Base-by-base conservation (phyloP, 139 green algal species). In the Mychonastes homosphaera region DNA sequence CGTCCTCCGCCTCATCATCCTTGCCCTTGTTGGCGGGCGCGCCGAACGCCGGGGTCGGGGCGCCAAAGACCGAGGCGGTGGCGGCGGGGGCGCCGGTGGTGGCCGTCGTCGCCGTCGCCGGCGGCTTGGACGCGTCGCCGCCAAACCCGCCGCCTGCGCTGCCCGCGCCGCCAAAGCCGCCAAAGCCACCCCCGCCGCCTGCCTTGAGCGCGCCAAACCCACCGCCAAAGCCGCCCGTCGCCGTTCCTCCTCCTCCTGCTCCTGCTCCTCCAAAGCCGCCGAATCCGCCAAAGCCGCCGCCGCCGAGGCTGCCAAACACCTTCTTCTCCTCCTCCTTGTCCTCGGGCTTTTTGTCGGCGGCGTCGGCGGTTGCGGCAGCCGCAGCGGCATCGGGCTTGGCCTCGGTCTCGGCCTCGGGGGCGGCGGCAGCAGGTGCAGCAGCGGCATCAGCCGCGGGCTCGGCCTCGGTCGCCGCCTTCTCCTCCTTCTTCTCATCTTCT, bases 21-120 rank as follows among this genome's bases (percentile, higher is more conserved):
- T 39, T 47, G 8, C 51, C 33, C 18, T 32, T 3, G 64, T 13
- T 18, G 52, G 46, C 41, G 35, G 43, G 41, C 23, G 58, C 49
- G 38, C 34, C 33, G 12, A 8, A 34, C 19, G 19, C 33, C 12
- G 49, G 29, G 38, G 24, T 21, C 23, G 46, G 44, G 6, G 56
- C 56, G 4, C 63, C 69, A 67, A 76, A 76, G 8, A 56, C 36
- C 19, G 55, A 30, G 16, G 23, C 39, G 29, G 58, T 15, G 33
- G 8, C 51, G 49, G 49, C 50, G 16, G 46, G 19, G 33, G 35
- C 27, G 6, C n/a, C 44, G 40, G 50, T 30, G 1, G 70, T 58
- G 18, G 57, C 44, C n/a, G 60, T 52, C 3, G 65, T 53, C 4
- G 18, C 19, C 21, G 23, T 27, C 3, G 23, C 21, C 21, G 26